Conservation (phyloP, 106 monocot species). For the Acorus calamus region DNA sequence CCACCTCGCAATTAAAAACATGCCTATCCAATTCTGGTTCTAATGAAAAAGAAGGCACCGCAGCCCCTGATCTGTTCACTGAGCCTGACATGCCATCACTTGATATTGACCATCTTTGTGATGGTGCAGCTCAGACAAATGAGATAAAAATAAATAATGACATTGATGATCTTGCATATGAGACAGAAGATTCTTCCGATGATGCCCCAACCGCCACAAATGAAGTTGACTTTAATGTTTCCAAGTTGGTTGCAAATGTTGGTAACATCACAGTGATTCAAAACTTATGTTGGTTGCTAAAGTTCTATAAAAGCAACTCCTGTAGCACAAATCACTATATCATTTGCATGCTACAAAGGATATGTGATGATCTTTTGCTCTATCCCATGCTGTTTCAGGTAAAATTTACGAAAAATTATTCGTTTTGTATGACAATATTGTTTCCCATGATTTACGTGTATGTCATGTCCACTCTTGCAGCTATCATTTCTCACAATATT, state of each 20-base stretch:
- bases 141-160: conserved; percentile 21
- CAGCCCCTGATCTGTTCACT: conserved; percentile 4
- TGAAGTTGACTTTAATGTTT: conserved; percentile 83
- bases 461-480: conserved; percentile 35
- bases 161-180: conserved; percentile 27
- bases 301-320: conserved; percentile 70
- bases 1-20: conserved; percentile 11
- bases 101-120: conserved; percentile 1
- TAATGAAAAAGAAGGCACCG: conserved; percentile 13
- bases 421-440: background rate
- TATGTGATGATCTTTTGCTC: conserved; percentile 84
- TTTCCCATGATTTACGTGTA: background rate
- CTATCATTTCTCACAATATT: conserved; percentile 69
- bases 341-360: conserved; percentile 59
- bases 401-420: conserved; percentile 7
- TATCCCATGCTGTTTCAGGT: conserved; percentile 93
- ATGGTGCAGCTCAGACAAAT: conserved; percentile 16
- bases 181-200: conserved; percentile 38
- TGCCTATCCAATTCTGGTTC: conserved; percentile 6
- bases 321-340: conserved; percentile 75
- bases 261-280: conserved; percentile 56
- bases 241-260: conserved; percentile 53
- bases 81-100: conserved; percentile 8
- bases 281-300: conserved; percentile 86
- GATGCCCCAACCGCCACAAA: conserved; percentile 45